Conservation (phyloP, 2,329 filamentous ascomycete species). For the Helminthosporium solani region DNA sequence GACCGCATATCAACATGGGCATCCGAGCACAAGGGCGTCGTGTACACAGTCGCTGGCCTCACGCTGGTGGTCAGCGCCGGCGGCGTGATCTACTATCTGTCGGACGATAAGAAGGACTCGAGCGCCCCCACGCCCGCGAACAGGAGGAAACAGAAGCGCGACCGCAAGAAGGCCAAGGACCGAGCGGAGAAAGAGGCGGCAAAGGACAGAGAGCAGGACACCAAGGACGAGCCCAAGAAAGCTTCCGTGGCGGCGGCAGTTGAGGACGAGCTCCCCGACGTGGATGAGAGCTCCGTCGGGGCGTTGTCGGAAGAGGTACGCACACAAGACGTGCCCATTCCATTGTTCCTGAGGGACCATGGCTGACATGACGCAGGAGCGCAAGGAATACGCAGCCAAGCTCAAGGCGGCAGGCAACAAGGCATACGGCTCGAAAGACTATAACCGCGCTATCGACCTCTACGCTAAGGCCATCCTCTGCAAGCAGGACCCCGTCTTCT, state of each 20-base stretch:
- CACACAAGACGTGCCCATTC: too few relatives aligned
- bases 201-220: constrained; percentile 36
- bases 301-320: constrained; percentile 47
- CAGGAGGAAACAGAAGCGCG: constrained; percentile 84
- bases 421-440: constrained; percentile 91
- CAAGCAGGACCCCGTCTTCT: constrained; percentile 97
- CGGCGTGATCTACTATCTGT: constrained; percentile 88
- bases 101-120: constrained; percentile 51
- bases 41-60: constrained; percentile 94
- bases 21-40: constrained; percentile 90
- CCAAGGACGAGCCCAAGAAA: constrained; percentile 38
- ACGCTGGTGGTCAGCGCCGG: constrained; percentile 89
- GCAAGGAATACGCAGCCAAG: constrained; percentile 84
- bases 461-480: constrained; percentile 96
- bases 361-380: constrained; percentile 60
- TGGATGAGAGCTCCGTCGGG: constrained; percentile 49
- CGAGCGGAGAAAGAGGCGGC: constrained; percentile 54
- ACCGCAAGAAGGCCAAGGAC: constrained; percentile 84
- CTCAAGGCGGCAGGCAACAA: constrained; percentile 96
- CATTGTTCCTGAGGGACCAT: neutral
- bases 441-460: constrained; percentile 87
- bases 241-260: constrained; percentile 39
- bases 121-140: constrained; percentile 27
- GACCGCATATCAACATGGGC: constrained; percentile 89
- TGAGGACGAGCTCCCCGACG: constrained; percentile 51